Percentiles rank a stretch among this genome's conserved stretches.
These are phyloP conservation scores for Saccharata proteae DNA, from an alignment of 2,329 filamentous ascomycete species.

Conservation along the genomic window DNA sequence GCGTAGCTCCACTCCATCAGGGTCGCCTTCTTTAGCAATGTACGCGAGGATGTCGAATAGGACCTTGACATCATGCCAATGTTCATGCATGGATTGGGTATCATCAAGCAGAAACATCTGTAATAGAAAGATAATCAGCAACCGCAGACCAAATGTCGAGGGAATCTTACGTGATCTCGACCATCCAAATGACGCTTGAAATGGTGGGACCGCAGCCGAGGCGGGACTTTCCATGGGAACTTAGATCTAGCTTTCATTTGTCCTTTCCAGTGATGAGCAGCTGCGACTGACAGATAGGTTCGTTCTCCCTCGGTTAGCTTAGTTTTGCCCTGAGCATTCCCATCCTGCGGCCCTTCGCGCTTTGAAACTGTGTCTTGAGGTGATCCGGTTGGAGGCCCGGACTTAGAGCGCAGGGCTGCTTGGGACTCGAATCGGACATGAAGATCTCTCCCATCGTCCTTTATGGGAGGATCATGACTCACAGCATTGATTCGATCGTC, in stretches of 20 bases:
- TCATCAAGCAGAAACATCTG: slow-evolving; percentile 12
- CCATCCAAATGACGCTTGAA: background rate
- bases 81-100: slow-evolving; percentile 5
- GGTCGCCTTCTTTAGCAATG: slow-evolving; percentile 12
- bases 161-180: slow-evolving; percentile 1
- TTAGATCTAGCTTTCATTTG: background rate
- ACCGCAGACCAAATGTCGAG: background rate
- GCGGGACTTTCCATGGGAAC: background rate
- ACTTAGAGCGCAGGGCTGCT: too few relatives aligned
- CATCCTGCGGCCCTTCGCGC: too few relatives aligned
- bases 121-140: background rate
- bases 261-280: too few relatives aligned
- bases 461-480: too few relatives aligned
- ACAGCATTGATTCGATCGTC: too few relatives aligned
- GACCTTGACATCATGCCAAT: slow-evolving; percentile 2
- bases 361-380: too few relatives aligned
- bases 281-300: too few relatives aligned
- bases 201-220: background rate
- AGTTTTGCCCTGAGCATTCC: too few relatives aligned
- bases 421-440: too few relatives aligned
- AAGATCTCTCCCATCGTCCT: too few relatives aligned
- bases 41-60: slow-evolving; percentile 10
- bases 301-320: too few relatives aligned
- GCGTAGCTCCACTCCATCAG: slow-evolving; percentile 13
- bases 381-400: too few relatives aligned